Conservation (phyloP, 192 early-diverging fungal genomes). For the Coemansia sp. region DNA sequence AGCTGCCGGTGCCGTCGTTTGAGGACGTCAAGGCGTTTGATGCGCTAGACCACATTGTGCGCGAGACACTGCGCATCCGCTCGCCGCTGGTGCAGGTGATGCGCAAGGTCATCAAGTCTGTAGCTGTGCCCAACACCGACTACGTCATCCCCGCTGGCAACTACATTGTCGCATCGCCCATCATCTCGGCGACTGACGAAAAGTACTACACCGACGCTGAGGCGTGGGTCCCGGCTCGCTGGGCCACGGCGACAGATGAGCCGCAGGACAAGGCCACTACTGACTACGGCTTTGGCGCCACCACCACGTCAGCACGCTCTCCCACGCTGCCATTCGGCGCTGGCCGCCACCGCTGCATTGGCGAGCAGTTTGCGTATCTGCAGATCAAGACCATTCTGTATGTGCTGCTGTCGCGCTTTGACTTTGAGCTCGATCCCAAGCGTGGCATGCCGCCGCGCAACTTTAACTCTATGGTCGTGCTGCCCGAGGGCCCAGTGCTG, state of each 20-base stretch:
- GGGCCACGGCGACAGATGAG: slow-evolving; percentile 59
- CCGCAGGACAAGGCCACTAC: slow-evolving; percentile 57
- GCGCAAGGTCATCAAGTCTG: slow-evolving; percentile 81
- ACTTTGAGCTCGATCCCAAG: slow-evolving; percentile 64
- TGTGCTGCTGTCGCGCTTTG: slow-evolving; percentile 77
- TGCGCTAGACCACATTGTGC: slow-evolving; percentile 78
- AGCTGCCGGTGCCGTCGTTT: slow-evolving; percentile 57
- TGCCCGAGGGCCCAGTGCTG: slow-evolving; percentile 69
- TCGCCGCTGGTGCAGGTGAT: slow-evolving; percentile 92
- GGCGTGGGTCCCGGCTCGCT: slow-evolving; percentile 80
- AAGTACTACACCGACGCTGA: slow-evolving; percentile 77
- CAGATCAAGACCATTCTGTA: slow-evolving; percentile 95
- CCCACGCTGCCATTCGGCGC: slow-evolving; percentile 97
- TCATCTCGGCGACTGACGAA: slow-evolving; percentile 78
- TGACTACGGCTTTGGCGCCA: slow-evolving; percentile 77
- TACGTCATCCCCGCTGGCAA: slow-evolving; percentile 88
- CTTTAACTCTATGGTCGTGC: slow-evolving; percentile 89
- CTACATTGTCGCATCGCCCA: slow-evolving; percentile 81
- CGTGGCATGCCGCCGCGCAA: slow-evolving; percentile 78
- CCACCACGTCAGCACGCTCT: slow-evolving; percentile 65
- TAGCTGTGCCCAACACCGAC: slow-evolving; percentile 70
- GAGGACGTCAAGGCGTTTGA: slow-evolving; percentile 76
- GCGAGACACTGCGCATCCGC: slow-evolving; percentile 91
- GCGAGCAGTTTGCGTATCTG: slow-evolving; percentile 92
- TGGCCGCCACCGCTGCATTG: slow-evolving; percentile 97